Conservation (phyloP, 495 filamentous ascomycete species). For the Xylaria intraflava region DNA sequence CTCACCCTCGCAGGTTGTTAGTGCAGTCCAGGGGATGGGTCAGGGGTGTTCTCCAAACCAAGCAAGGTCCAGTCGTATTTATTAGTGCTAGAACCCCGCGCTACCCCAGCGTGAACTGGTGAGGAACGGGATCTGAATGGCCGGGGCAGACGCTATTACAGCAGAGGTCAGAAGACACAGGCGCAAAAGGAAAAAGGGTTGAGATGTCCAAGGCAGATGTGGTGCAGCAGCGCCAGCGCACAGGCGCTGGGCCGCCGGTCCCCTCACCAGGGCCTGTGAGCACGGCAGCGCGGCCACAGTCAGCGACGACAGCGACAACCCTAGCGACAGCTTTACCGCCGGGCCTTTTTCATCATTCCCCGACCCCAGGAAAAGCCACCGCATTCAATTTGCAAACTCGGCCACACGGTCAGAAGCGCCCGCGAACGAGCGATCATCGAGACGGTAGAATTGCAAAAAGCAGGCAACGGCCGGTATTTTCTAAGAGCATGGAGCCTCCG, state of each 20-base stretch:
- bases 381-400: slow-evolving; percentile 7
- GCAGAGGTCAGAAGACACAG: slow-evolving; percentile 29
- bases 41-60: background rate
- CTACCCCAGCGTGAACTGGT: slow-evolving; percentile 17
- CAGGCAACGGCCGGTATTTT: slow-evolving; percentile 20
- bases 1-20: background rate
- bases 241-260: slow-evolving; percentile 14
- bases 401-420: slow-evolving; percentile 24
- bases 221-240: slow-evolving; percentile 20
- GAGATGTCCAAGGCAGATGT: slow-evolving; percentile 31
- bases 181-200: slow-evolving; percentile 21
- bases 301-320: slow-evolving; percentile 10
- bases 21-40: background rate
- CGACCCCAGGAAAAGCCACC: slow-evolving; percentile 12
- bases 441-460: slow-evolving; percentile 26
- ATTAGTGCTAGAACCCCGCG: slow-evolving; percentile 29
- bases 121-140: slow-evolving; percentile 31
- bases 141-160: slow-evolving; percentile 21
- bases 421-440: slow-evolving; percentile 24
- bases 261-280: slow-evolving; percentile 18
- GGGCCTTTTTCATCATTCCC: background rate
- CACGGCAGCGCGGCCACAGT: slow-evolving; percentile 4
- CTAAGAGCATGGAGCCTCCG: slow-evolving; percentile 60
- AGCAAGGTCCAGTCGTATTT: slow-evolving; percentile 21
- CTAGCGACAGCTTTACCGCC: background rate